Evolutionary conservation across 108 stramenopile species (phyloP).

Genomic region (Discostella stelligeroides): DNA sequence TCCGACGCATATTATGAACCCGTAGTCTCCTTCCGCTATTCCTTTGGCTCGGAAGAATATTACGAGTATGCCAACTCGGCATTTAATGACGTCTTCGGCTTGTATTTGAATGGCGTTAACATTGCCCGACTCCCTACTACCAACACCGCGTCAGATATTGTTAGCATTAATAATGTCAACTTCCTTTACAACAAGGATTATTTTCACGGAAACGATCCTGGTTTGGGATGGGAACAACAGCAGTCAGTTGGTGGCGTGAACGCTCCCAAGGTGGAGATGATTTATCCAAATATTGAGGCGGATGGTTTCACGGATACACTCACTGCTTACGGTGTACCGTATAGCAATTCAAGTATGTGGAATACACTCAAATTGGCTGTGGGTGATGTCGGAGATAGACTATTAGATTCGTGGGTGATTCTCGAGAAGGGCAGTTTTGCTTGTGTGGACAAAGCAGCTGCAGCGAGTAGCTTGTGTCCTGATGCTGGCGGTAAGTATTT

Average conservation of each 20-base stretch:
- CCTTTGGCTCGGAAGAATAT: slow-evolving; percentile 47
- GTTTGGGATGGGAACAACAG: slow-evolving; percentile 10
- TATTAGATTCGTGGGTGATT: slow-evolving; percentile 46
- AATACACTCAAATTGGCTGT: slow-evolving; percentile 43
- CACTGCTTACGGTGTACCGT: slow-evolving; percentile 24
- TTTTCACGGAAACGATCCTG: slow-evolving; percentile 50
- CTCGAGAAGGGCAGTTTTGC: slow-evolving; percentile 31
- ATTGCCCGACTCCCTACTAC: slow-evolving; percentile 29
- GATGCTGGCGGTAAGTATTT: too few relatives aligned
- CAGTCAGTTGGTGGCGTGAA: not conserved
- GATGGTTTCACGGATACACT: slow-evolving; percentile 48
- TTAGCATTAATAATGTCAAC: slow-evolving; percentile 48
- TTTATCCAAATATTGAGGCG: slow-evolving; percentile 32
- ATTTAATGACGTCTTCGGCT: slow-evolving; percentile 49
- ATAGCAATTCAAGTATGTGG: not conserved
- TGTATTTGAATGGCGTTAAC: slow-evolving; percentile 34
- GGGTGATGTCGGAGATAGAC: slow-evolving; percentile 34
- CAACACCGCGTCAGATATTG: slow-evolving; percentile 4
- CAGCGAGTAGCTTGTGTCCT: too few relatives aligned
- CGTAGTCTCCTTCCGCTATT: slow-evolving; percentile 30
- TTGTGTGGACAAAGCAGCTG: slow-evolving; percentile 39
- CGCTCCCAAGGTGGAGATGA: not conserved
- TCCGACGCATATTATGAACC: slow-evolving; percentile 31
- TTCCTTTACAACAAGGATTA: slow-evolving; percentile 30
- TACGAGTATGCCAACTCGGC: slow-evolving; percentile 46